phyloP scores from a whole-genome alignment of 306 rosid genomes.

The Casuarina glauca region DNA sequence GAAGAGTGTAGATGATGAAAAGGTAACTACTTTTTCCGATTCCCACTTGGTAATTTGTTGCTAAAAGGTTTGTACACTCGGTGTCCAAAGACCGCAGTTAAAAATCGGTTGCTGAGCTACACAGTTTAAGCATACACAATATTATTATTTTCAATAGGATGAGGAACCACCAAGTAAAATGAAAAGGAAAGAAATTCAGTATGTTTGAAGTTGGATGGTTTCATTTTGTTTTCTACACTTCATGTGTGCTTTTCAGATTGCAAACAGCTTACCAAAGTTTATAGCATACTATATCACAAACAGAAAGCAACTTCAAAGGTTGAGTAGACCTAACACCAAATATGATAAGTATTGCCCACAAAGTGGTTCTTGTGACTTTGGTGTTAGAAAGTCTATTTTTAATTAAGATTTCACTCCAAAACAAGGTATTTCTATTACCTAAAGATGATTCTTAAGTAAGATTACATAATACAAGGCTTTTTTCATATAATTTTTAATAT shows the following conservation, averaged over 20 bases:
- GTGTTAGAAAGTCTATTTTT: no score
- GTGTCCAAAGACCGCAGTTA: constrained; percentile 6
- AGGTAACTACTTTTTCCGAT: constrained; percentile 44
- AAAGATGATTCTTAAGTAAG: no score
- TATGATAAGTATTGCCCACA: no score
- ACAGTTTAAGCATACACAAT: background rate
- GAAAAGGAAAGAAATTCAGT: background rate
- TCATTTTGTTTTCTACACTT: background rate
- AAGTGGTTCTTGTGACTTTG: no score
- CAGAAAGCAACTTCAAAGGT: no score
- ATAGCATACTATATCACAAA: no score
- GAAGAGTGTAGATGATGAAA: constrained; percentile 79
- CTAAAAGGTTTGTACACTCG: background rate
- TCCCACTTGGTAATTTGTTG: background rate
- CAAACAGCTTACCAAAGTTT: constrained; percentile 30
- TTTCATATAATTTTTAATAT: no score
- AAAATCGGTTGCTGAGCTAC: background rate
- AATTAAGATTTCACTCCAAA: no score
- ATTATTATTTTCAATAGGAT: background rate
- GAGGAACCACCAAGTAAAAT: background rate
- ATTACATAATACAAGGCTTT: no score
- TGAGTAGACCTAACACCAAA: no score
- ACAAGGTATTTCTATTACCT: no score
- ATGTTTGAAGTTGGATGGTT: background rate
- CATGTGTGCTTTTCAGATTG: constrained; percentile 49